Evolutionary conservation across 345 rosid genomes (phyloP), one percentile per base, ranked within the genome.

Genomic region (Dipteronia dyeriana): DNA sequence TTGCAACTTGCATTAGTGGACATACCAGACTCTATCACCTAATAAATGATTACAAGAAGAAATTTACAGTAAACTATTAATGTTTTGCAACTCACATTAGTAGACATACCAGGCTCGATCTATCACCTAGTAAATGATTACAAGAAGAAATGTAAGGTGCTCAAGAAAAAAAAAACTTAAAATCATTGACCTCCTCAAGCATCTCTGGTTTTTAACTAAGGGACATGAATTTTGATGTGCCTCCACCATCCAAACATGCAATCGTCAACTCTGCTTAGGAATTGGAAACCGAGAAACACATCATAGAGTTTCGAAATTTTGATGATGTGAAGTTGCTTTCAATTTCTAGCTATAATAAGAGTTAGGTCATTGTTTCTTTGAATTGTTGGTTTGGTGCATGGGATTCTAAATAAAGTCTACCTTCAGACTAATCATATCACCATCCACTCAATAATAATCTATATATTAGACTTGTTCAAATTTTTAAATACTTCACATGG

Each of bases 341-440:
- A 34, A 34, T 34, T 4, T 34, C 0, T 34, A 34, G 38, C 38
- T 34, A 34, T 34, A 34, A 34, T 34, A 34, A 34, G 5, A 66
- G 70, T 66, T 66, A 19, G 70, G 47, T 34, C 23, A 66, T 17
- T 65, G n/a, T 29, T 31, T 16, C 11, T 29, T 65, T 65, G 43
- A 31, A 14, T 4, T 29, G 69, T 65, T 31, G 23, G 12, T 31
- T 65, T 5, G 34, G 6, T 23, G 66, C 69, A 34, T 65, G 47
- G 69, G 69, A 65, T 65, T 65, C 69, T 65, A 38, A 65, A 65
- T 65, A 65, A 65, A 65, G 69, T 65, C 69, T 41, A 65, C 20
- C 47, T 17, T 38, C 6, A 65, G 34, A 3, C 69, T 41, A 65
- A 65, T 65, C 11, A 65, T 65, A 17, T 14, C 69, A 7, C 69